A percentile compares a stretch with the other conserved stretches of the same genome.
phyloP scores from a whole-genome alignment of 805 yeast species.

The Priceomyces fermenticarens region DNA sequence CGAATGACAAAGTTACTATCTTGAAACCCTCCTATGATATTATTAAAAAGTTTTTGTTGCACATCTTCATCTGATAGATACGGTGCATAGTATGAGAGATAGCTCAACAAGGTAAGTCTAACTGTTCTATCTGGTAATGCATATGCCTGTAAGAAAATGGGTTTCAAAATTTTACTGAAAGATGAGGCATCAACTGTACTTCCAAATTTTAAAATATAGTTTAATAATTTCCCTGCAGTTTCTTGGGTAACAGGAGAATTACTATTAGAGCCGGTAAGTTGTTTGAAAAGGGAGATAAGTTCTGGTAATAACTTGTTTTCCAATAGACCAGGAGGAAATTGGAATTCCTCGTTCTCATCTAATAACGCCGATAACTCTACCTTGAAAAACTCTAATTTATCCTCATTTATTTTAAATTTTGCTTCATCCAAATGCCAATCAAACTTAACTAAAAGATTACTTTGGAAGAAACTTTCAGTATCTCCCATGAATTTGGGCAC shows the following conservation, averaged over 20 bases:
- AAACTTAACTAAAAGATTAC: conserved; percentile 49
- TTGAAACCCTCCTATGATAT: conserved; percentile 74
- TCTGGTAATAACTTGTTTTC: conserved; percentile 71
- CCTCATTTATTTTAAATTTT: conserved; percentile 49
- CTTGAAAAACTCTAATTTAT: conserved; percentile 47
- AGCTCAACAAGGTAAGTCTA: conserved; percentile 65
- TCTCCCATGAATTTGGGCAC: conserved; percentile 27
- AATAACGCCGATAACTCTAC: conserved; percentile 23
- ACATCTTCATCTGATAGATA: conserved; percentile 57
- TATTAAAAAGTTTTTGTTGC: conserved; percentile 64
- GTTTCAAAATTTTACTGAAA: conserved; percentile 48
- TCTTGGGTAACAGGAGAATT: conserved; percentile 35
- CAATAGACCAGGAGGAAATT: conserved; percentile 51
- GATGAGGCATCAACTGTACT: conserved; percentile 23
- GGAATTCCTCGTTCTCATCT: conserved; percentile 10
- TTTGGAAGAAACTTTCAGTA: conserved; percentile 20
- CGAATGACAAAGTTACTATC: conserved; percentile 83
- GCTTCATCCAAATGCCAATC: conserved; percentile 55
- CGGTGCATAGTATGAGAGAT: conserved; percentile 54
- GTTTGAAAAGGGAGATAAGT: conserved; percentile 45
- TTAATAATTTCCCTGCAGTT: conserved; percentile 34
- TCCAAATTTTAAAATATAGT: conserved; percentile 39
- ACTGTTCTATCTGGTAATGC: conserved; percentile 71
- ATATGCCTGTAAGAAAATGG: conserved; percentile 63
- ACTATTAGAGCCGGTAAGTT: conserved; percentile 23